phyloP scores from a whole-genome alignment of 2,329 filamentous ascomycete genomes.

The Penicillium sp. region DNA sequence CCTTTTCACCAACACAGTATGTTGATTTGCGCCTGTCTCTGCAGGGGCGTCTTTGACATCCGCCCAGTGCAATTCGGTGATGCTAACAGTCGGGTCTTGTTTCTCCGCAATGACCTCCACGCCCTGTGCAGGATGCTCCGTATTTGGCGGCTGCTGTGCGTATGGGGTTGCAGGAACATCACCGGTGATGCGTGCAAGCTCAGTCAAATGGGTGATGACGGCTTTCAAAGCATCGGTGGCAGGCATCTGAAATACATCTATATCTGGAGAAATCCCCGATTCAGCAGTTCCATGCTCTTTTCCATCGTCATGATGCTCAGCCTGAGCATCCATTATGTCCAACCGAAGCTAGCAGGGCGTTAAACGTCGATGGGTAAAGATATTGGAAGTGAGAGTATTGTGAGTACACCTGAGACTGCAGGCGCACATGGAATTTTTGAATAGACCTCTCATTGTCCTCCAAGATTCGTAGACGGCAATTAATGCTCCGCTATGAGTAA shows the following conservation, averaged over 20 bases:
- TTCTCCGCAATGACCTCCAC: conserved; percentile 7
- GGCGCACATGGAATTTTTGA: conserved; percentile 22
- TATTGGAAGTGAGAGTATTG: conserved; percentile 10
- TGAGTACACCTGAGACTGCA: conserved; percentile 25
- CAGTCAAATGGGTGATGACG: conserved; percentile 67
- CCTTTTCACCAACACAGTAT: conserved; percentile 80
- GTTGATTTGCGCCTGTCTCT: conserved; percentile 70
- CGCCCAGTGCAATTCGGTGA: conserved; percentile 33
- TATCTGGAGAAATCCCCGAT: conserved; percentile 15
- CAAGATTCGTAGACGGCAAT: conserved; percentile 9
- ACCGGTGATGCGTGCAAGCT: conserved; percentile 40
- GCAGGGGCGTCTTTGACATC: conserved; percentile 42
- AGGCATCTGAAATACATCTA: conserved; percentile 61
- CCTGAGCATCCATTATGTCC: conserved; percentile 22
- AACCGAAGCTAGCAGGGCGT: conserved; percentile 6
- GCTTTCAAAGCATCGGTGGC: conserved; percentile 73
- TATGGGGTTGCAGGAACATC: conserved; percentile 70
- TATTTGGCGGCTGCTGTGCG: neutral
- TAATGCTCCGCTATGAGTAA: neutral
- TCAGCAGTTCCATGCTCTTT: conserved; percentile 13
- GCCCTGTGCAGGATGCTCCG: neutral
- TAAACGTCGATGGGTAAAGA: conserved; percentile 8
- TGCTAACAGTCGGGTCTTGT: conserved; percentile 17
- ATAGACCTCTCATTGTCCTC: conserved; percentile 33
- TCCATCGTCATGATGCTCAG: conserved; percentile 19